These are phyloP conservation scores for Athelia sp. DNA, from an alignment of 1,284 basidiomycete genomes.

Conservation along the genomic window DNA sequence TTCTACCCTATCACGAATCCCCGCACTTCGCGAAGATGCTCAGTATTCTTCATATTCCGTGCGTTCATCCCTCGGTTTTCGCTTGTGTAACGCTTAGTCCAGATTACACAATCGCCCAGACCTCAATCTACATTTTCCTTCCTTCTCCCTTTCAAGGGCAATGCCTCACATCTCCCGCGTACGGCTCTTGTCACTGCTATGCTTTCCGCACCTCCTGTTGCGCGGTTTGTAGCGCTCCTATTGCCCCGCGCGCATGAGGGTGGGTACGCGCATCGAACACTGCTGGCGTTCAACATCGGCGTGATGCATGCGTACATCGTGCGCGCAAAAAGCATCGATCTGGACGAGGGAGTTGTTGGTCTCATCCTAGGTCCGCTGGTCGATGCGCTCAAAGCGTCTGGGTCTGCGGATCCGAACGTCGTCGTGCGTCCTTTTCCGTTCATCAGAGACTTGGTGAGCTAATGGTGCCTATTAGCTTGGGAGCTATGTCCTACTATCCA, in stretches of 20 bases:
- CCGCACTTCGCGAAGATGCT: slow-evolving; percentile 94
- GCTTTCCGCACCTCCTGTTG: slow-evolving; percentile 65
- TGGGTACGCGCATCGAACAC: slow-evolving; percentile 57
- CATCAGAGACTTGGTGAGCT: slow-evolving; percentile 1
- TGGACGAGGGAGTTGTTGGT: slow-evolving; percentile 63
- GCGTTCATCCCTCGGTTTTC: slow-evolving; percentile 18
- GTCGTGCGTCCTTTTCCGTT: slow-evolving; percentile 30
- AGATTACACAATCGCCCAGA: slow-evolving; percentile 23
- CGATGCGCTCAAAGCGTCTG: slow-evolving; percentile 41
- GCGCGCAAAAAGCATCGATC: slow-evolving; percentile 27
- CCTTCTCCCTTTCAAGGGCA: slow-evolving; percentile 71
- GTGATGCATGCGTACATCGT: slow-evolving; percentile 79
- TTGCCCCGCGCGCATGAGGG: slow-evolving; percentile 58
- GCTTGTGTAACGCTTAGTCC: not conserved
- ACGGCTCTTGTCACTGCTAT: slow-evolving; percentile 70
- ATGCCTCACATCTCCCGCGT: slow-evolving; percentile 68
- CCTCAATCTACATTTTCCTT: slow-evolving; percentile 55
- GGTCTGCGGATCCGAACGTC: slow-evolving; percentile 33
- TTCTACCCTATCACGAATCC: slow-evolving; percentile 94
- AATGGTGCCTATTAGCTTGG: slow-evolving; percentile 48
- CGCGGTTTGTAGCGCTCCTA: slow-evolving; percentile 65
- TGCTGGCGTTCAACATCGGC: slow-evolving; percentile 84
- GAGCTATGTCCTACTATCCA: slow-evolving; percentile 64
- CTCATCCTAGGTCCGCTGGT: slow-evolving; percentile 59
- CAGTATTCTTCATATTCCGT: slow-evolving; percentile 79